A percentile compares a stretch with the other conserved stretches of the same genome.
Evolutionary conservation across 2,329 filamentous ascomycete species (phyloP).

Genomic region (Fusarium pseudocircinatum): DNA sequence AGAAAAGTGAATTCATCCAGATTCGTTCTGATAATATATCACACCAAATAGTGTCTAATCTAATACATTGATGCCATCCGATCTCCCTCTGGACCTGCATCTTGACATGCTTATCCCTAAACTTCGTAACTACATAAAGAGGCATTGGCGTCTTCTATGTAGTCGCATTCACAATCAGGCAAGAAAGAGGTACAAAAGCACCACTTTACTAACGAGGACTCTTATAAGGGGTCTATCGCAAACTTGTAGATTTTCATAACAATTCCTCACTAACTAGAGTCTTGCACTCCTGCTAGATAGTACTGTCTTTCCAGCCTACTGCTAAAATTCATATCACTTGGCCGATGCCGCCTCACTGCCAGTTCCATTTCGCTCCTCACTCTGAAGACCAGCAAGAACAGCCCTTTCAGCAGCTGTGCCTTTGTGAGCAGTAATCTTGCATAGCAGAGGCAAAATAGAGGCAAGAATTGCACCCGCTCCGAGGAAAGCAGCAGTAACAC

Average conservation of each 20-base stretch:
- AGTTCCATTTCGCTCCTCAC: background rate
- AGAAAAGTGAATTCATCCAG: fast-evolving
- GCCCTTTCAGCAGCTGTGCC: background rate
- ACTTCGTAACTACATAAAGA: conserved; percentile 50
- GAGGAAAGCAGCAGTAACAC: background rate
- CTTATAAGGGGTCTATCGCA: fast-evolving
- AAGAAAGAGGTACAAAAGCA: background rate
- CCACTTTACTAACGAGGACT: background rate
- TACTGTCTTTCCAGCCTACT: too few species aligned
- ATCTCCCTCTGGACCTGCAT: conserved; percentile 46
- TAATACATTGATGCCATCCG: background rate
- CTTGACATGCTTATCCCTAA: conserved; percentile 53
- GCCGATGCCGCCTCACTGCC: background rate
- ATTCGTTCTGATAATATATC: fast-evolving
- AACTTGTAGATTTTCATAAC: fast-evolving
- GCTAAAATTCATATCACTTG: background rate
- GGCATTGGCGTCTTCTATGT: conserved; percentile 50
- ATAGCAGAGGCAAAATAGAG: background rate
- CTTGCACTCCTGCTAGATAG: background rate
- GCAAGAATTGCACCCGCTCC: background rate
- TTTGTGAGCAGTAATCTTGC: background rate
- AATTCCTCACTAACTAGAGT: background rate
- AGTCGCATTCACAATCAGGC: background rate
- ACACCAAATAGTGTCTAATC: too few species aligned
- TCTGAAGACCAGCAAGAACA: background rate